Evolutionary conservation across 2,329 filamentous ascomycete species (phyloP).

Genomic region (Fusarium fracticaudum): DNA sequence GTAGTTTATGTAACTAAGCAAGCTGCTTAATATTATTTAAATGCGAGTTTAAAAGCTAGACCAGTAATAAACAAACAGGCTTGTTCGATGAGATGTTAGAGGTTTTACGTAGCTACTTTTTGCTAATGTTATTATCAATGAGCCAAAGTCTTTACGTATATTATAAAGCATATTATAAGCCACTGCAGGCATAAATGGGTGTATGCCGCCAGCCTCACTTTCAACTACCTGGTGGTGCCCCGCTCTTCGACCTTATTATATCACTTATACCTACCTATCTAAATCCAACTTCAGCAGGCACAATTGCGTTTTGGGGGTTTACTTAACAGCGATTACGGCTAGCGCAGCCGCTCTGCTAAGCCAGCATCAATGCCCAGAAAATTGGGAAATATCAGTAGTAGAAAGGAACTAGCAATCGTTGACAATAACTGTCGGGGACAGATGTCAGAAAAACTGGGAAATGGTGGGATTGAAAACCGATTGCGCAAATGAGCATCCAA

Average conservation of each 20-base stretch:
- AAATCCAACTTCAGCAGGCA: neutral
- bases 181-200: neutral
- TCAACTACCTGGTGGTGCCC: neutral
- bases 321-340: fast-evolving
- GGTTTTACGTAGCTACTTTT: too few relatives aligned
- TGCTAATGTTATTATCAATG: too few relatives aligned
- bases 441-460: neutral
- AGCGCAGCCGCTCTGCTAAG: neutral
- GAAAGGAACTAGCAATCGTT: neutral
- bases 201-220: neutral
- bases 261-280: neutral
- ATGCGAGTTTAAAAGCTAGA: too few relatives aligned
- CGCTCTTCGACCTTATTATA: neutral
- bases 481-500: neutral
- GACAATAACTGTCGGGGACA: neutral
- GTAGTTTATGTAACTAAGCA: fast-evolving
- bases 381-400: neutral
- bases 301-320: fast-evolving
- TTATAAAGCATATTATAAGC: neutral
- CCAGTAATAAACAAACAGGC: too few relatives aligned
- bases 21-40: too few relatives aligned
- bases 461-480: neutral
- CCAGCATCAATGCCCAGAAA: neutral
- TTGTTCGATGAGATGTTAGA: fast-evolving
- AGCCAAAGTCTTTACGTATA: fast-evolving